Conservation (phyloP, 495 filamentous ascomycete species). For the Penicillium ucsense region DNA sequence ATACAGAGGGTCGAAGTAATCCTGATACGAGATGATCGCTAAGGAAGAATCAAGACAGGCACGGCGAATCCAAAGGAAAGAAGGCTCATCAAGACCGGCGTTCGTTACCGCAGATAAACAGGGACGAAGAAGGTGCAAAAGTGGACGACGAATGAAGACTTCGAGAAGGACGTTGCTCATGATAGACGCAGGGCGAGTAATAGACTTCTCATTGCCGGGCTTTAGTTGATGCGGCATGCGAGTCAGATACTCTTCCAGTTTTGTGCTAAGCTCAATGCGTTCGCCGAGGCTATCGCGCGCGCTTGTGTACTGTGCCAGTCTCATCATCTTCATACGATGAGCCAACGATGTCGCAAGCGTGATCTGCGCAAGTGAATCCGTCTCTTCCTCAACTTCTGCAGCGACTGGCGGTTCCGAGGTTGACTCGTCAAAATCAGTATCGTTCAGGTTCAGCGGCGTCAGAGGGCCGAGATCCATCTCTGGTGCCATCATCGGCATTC, state of each 20-base stretch:
- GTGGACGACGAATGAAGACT: slow-evolving; percentile 12
- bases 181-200: neutral
- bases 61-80: slow-evolving; percentile 7
- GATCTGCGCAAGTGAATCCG: slow-evolving; percentile 17
- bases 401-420: slow-evolving; percentile 22
- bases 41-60: slow-evolving; percentile 14
- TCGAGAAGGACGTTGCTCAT: slow-evolving; percentile 14
- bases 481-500: slow-evolving; percentile 29
- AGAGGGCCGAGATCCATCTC: slow-evolving; percentile 17
- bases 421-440: slow-evolving; percentile 31
- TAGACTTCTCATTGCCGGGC: neutral
- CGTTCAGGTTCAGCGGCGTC: slow-evolving; percentile 26
- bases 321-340: slow-evolving; percentile 10
- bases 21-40: slow-evolving; percentile 16
- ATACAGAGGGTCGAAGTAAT: slow-evolving; percentile 17
- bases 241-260: slow-evolving; percentile 8
- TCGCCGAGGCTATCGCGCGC: slow-evolving; percentile 3
- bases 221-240: slow-evolving; percentile 4
- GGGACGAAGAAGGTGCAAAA: slow-evolving; percentile 15
- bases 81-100: neutral
- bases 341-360: slow-evolving; percentile 9
- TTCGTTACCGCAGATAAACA: slow-evolving; percentile 1
- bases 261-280: slow-evolving; percentile 4
- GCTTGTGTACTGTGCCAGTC: slow-evolving; percentile 1
- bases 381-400: slow-evolving; percentile 9